Evolutionary conservation across 1,139 yeast species (phyloP).

Genomic region (Blastobotrys illinoisensis): DNA sequence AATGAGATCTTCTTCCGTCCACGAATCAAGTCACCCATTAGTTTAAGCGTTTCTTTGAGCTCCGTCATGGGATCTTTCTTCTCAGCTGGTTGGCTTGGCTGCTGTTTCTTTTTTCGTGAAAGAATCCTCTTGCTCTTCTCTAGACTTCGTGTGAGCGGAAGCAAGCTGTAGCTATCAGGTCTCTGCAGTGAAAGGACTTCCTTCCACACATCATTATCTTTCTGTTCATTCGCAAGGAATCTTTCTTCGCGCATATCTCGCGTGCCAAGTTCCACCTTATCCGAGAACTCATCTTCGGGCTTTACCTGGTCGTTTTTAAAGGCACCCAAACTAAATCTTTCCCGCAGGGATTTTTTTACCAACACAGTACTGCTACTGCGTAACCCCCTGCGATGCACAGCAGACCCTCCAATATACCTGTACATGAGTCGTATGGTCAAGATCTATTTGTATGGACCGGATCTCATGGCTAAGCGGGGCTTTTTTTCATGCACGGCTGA

Average conservation of each 20-base stretch:
- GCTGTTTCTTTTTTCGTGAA: neutral
- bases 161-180: constrained; percentile 9
- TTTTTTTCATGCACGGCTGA: neutral
- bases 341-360: neutral
- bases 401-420: neutral
- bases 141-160: constrained; percentile 7
- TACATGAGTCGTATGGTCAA: neutral
- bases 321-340: neutral
- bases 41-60: constrained; percentile 7
- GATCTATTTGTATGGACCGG: neutral
- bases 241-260: constrained; percentile 2
- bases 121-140: neutral
- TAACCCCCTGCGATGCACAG: neutral
- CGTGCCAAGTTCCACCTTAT: neutral
- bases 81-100: neutral
- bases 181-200: constrained; percentile 6
- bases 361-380: neutral
- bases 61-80: constrained; percentile 6
- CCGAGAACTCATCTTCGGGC: neutral
- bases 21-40: constrained; percentile 7
- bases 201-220: constrained; percentile 2
- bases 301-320: neutral
- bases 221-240: neutral
- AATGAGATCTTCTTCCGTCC: neutral
- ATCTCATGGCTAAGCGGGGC: neutral